Conservation (phyloP, 75 land plant species). For the Sequoiadendron giganteum region DNA sequence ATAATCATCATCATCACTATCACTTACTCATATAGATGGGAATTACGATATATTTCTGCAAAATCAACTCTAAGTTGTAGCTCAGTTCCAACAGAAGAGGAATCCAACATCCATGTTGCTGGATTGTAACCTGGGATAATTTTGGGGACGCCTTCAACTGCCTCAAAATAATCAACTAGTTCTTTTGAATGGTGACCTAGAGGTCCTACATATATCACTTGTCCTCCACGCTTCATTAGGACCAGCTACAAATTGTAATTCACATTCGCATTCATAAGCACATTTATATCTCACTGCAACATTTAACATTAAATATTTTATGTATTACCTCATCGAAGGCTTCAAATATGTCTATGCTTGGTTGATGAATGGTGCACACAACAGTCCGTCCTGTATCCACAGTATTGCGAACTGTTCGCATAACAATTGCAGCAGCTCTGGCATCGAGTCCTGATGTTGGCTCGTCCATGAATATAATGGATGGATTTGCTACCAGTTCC, state of each 20-base stretch:
- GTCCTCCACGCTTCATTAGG: conserved; percentile 52
- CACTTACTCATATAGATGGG: conserved; percentile 43
- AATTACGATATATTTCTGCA: conserved; percentile 41
- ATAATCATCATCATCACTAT: neutral
- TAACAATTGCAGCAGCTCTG: conserved; percentile 87
- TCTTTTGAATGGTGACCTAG: conserved; percentile 38
- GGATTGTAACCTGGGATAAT: conserved; percentile 48
- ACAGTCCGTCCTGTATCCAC: conserved; percentile 88
- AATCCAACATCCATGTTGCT: conserved; percentile 62
- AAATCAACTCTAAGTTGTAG: conserved; percentile 40
- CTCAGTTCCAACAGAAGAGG: conserved; percentile 7
- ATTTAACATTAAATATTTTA: no score
- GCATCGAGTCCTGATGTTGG: conserved; percentile 89
- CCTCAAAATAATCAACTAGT: conserved; percentile 53
- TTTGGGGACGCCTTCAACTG: conserved; percentile 23
- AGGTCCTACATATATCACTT: conserved; percentile 45
- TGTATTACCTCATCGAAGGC: conserved; percentile 76
- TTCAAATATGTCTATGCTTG: conserved; percentile 87
- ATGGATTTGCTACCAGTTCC: conserved; percentile 79
- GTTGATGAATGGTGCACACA: conserved; percentile 85
- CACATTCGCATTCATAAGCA: neutral
- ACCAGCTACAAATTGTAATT: conserved; percentile 23
- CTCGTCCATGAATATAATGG: conserved; percentile 89
- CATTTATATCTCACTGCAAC: no score
- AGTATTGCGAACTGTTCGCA: conserved; percentile 85